phyloP scores from a whole-genome alignment of 768 basidiomycete species.

The Astraeus odoratus region DNA sequence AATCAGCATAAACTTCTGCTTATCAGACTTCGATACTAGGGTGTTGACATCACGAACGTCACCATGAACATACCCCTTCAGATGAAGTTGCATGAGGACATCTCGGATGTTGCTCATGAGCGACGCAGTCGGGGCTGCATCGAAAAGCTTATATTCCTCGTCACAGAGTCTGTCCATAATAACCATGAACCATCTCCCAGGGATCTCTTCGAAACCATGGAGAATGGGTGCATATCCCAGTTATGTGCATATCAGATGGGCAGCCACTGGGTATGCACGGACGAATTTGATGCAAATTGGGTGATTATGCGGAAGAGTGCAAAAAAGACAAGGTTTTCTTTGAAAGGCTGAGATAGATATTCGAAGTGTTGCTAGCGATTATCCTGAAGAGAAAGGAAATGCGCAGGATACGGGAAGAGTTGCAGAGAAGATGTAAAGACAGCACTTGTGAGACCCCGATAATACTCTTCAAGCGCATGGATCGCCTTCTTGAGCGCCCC shows the following conservation, averaged over 20 bases:
- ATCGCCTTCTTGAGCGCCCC: conserved; percentile 22
- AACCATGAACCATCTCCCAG: conserved; percentile 24
- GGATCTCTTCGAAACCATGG: conserved; percentile 16
- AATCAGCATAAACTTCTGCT: conserved; percentile 11
- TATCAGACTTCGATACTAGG: conserved; percentile 16
- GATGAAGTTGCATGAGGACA: conserved; percentile 5
- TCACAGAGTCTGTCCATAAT: conserved; percentile 20
- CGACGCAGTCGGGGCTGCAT: neutral
- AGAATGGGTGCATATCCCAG: conserved; percentile 16
- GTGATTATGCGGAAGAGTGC: neutral
- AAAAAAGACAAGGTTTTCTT: conserved; percentile 17
- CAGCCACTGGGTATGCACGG: conserved; percentile 9
- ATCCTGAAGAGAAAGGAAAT: conserved; percentile 10
- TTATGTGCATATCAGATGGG: conserved; percentile 12
- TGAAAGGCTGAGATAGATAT: conserved; percentile 9
- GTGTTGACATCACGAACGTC: conserved; percentile 25
- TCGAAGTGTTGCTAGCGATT: conserved; percentile 8
- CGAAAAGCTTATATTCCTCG: neutral
- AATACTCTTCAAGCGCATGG: conserved; percentile 17
- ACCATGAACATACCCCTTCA: conserved; percentile 25
- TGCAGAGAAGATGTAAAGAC: conserved; percentile 4
- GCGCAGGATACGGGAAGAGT: conserved; percentile 2
- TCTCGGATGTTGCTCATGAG: neutral
- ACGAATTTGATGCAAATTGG: conserved; percentile 13
- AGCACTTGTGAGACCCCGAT: conserved; percentile 7